Percentiles rank a stretch among this genome's conserved stretches.
These are phyloP conservation scores for Phytophthora quininea DNA, from an alignment of 352 stramenopile genomes.

Conservation along the genomic window DNA sequence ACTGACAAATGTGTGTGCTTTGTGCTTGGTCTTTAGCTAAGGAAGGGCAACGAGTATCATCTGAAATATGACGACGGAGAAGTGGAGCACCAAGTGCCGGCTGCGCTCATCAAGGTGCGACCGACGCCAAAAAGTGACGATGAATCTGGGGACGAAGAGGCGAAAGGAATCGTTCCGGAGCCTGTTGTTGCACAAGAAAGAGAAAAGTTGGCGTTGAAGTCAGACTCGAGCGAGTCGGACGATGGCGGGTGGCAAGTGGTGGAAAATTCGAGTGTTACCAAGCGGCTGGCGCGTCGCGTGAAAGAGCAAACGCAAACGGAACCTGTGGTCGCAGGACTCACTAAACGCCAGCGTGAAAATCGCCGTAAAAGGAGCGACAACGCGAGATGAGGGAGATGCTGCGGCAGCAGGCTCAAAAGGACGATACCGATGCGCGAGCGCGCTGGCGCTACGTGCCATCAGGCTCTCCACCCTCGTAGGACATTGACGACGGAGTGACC, in stretches of 20 bases:
- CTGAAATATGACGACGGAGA: slow-evolving; percentile 82
- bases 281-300: slow-evolving; percentile 22
- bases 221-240: slow-evolving; percentile 33
- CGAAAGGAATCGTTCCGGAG: slow-evolving; percentile 4
- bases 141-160: slow-evolving; percentile 4
- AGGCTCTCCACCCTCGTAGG: not conserved
- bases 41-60: slow-evolving; percentile 73
- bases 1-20: slow-evolving; percentile 3
- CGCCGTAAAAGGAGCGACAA: slow-evolving; percentile 81
- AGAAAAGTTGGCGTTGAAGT: slow-evolving; percentile 19
- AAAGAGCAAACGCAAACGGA: slow-evolving; percentile 18
- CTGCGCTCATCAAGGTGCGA: slow-evolving; percentile 48
- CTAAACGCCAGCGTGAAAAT: slow-evolving; percentile 81
- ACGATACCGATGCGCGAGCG: slow-evolving; percentile 70
- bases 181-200: slow-evolving; percentile 5
- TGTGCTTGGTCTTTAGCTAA: slow-evolving; percentile 18
- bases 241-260: slow-evolving; percentile 84
- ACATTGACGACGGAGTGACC: slow-evolving; percentile 4
- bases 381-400: slow-evolving; percentile 77
- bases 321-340: slow-evolving; percentile 55
- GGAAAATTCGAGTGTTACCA: slow-evolving; percentile 25
- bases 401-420: slow-evolving; percentile 68
- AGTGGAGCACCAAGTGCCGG: slow-evolving; percentile 72
- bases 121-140: slow-evolving; percentile 16
- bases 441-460: slow-evolving; percentile 76